A percentile compares a stretch with the other conserved stretches of the same genome.
Evolutionary conservation across 2,329 filamentous ascomycete genomes (phyloP).

Genomic region (Xylaria sp.): DNA sequence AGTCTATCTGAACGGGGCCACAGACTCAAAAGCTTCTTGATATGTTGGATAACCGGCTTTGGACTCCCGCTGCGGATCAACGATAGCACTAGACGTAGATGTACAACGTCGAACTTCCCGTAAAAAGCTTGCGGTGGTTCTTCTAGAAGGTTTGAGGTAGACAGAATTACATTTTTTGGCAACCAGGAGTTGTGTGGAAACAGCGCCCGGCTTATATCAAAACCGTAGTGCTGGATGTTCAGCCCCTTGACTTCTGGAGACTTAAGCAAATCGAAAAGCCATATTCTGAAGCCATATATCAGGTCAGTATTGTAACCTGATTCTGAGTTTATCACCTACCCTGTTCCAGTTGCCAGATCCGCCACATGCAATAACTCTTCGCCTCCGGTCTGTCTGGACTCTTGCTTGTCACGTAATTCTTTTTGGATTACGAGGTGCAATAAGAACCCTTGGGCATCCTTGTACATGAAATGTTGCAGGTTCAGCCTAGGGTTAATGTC

Average conservation of each 20-base stretch:
- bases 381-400: neutral
- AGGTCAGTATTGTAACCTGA: neutral
- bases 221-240: constrained; percentile 29
- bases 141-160: constrained; percentile 20
- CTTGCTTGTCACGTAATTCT: constrained; percentile 8
- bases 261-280: constrained; percentile 33
- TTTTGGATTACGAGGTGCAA: constrained; percentile 32
- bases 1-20: neutral
- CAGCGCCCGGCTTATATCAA: constrained; percentile 32
- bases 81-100: constrained; percentile 32
- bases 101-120: constrained; percentile 32
- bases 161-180: constrained; percentile 25
- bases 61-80: constrained; percentile 26
- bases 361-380: constrained; percentile 10
- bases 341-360: constrained; percentile 36
- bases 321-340: constrained; percentile 1
- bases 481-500: constrained; percentile 28
- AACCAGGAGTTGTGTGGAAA: constrained; percentile 34
- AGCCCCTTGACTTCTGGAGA: constrained; percentile 26
- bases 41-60: constrained; percentile 32
- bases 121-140: constrained; percentile 28
- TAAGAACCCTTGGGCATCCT: constrained; percentile 28
- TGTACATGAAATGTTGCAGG: constrained; percentile 34
- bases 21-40: constrained; percentile 35
- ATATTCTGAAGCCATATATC: constrained; percentile 17